These are phyloP conservation scores for Puccinia horiana DNA, from an alignment of 1,284 basidiomycete species.

Conservation along the genomic window DNA sequence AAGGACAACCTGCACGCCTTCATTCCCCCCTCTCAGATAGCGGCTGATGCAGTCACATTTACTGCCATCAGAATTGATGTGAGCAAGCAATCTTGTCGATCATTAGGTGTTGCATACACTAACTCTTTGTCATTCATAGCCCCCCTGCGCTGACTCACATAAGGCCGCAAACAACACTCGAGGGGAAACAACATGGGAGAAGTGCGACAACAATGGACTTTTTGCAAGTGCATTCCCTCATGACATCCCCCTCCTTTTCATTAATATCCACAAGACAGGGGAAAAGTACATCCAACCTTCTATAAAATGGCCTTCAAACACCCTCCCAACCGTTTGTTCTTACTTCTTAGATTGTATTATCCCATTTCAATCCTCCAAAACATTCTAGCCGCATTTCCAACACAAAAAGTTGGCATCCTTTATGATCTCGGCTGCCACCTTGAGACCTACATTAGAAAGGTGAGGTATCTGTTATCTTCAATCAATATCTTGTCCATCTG, in stretches of 20 bases:
- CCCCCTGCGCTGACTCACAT: conserved; percentile 5
- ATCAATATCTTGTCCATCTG: no score
- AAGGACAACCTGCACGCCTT: background rate
- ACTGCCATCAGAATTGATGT: background rate
- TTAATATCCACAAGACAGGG: conserved; percentile 11
- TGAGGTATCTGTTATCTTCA: no score
- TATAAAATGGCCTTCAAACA: background rate
- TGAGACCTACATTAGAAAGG: conserved; percentile 17
- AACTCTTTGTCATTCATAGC: background rate
- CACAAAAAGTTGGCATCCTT: background rate
- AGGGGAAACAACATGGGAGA: background rate
- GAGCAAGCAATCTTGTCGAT: background rate
- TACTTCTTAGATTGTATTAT: conserved; percentile 17
- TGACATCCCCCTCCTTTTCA: conserved; percentile 2
- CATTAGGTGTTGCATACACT: background rate
- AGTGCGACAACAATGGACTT: conserved; percentile 15
- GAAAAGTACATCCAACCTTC: background rate
- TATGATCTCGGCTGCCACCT: conserved; percentile 28
- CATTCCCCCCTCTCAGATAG: background rate
- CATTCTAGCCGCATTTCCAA: background rate
- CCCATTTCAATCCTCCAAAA: background rate
- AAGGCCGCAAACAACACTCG: background rate
- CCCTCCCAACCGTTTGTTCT: background rate
- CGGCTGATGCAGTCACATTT: background rate
- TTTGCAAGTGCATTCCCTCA: conserved; percentile 20